Base-by-base conservation (phyloP, 176 grass and related monocot genomes). In the Bothriochloa decipiens region DNA sequence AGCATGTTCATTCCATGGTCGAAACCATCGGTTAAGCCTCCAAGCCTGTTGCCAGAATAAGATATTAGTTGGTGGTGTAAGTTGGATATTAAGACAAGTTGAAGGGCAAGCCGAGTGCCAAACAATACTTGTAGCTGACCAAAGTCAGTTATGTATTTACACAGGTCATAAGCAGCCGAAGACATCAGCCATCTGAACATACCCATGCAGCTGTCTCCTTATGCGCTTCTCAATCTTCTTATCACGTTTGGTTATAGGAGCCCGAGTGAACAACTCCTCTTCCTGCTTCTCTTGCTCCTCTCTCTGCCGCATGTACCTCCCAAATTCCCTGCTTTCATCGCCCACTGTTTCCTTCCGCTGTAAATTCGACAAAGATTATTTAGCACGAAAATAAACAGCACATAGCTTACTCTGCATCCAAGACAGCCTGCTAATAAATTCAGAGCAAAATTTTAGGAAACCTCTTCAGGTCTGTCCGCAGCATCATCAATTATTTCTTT, bases 401-500 rank as follows among this genome's bases (percentile, higher is more conserved):
- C 47, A 50, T 50, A 50, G 46, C 47, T 25, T 80, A 69, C 18
- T 62, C 42, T 46, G 82, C 27, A 88, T 16, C 32, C 91, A 70
- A 36, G 76, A 46, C 39, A 37, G 39, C n/a, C 50, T 52, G 40
- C 49, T 42, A 49, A 47, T 25, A 13, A 23, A 78, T 26, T 65
- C 65, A 83, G 50, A 15, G 11, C 18, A 75, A 82, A 68, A 15
- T 66, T 65, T 42, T 27, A 25, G 80, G 55, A 83, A 78, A 95
- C 96, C 96, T 98, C 93, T 83, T 96, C 91, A 25, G 93, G 89
- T 61, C 93, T 90, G 72, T 92, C 87, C 63, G 92, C 89, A 79
- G 79, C 63, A 32, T 65, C 87, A 74, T 94, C 89, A 60, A 92
- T 94, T 3, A 91, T 80, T 55, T 92, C 91, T 80, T 92, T 94